Evolutionary conservation across 352 stramenopile species (phyloP), one percentile per base, ranked within the genome.

Genomic region (Phytophthora pini): DNA sequence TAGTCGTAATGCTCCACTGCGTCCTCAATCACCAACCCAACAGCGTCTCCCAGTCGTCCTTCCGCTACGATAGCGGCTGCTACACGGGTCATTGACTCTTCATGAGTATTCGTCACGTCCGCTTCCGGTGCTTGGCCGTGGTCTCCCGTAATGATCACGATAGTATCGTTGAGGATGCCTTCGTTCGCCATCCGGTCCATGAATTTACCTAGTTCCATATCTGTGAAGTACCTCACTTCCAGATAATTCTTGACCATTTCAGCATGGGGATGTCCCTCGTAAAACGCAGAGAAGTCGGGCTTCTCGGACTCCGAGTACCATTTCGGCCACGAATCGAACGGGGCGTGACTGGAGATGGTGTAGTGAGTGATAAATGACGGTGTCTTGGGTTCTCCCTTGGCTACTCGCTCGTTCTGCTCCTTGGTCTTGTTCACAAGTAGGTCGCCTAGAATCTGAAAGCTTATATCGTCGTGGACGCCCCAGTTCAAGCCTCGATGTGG

Each of bases 291-390:
- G 12, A 84, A 79, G 48, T 86, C 77, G 7, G 77, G 76, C 13
- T 81, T 64, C 2, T 71, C 64, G 0, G 12, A 3, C 3, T 72
- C 29, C 0, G 70, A 29, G 53, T 76, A 83, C 79, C 79, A 86
- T 41, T 71, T 61, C 5, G 79, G 74, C 17, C 60, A 60, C 12
- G 74, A 63, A 22, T 64, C 46, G 56, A 75, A 88, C 22, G 72
- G 65, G n/a, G 68, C 67, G 65, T 88, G 79, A 40, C 74, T 86
- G n/a, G 74, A 81, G 68, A 88, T 88, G 32, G 76, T 84, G 65
- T 83, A 88, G 45, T 84, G 75, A 17, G 75, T 84, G 47, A 84
- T 59, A 60, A 84, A 88, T 24, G 75, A 76, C 24, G 79, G 76
- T 22, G 52, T 65, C 49, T 80, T 84, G 0, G 64, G 29, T n/a